Base-by-base conservation (phyloP, 202 grass and related monocot species). In the Saccharum hybrid region DNA sequence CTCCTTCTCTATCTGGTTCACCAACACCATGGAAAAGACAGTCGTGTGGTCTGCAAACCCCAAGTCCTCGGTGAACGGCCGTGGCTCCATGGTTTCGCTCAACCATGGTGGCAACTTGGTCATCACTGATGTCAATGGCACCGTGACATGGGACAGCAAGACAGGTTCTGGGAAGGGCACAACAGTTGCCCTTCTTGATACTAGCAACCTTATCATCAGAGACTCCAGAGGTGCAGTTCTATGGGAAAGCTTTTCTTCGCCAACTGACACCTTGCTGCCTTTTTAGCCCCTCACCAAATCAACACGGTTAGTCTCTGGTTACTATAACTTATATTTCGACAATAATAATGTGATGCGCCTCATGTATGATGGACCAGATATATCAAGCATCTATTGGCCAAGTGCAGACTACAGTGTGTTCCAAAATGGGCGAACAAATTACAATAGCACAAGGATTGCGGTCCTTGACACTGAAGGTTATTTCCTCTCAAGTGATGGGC, bases 361-460 rank as follows among this genome's bases (percentile, higher is more conserved):
- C 41, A 96, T 93, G 63, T 93, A 93, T 79, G 79, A 91, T 75
- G 90, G 93, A 36, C 86, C 88, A 42, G 43, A 91, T 6, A 76
- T 91, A 64, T 93, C 93, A 38, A 96, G 84, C 79, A 96, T 93
- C 63, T 96, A 96, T 63, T 96, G 93, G 93, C 88, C 93, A 22
- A 83, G 59, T 81, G 19, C 74, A 51, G 77, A 72, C 15, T 72
- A 87, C 42, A 31, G 81, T 88, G 68, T 88, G 56, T 88, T 70
- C 70, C 4, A 73, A 14, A 71, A 33, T 78, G 88, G 86, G 3
- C 71, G 90, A 37, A 89, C 84, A 22, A 40, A 1, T 19, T 96
- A 93, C 57, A 93, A 96, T 54, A 93, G 88, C 88, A 87, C 94
- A 22, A 88, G 90, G 66, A 73, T 68, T 54, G 90, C 88, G 46